These are phyloP conservation scores for Aspergillus piperis DNA, from an alignment of 2,329 filamentous ascomycete genomes.

Conservation along the genomic window DNA sequence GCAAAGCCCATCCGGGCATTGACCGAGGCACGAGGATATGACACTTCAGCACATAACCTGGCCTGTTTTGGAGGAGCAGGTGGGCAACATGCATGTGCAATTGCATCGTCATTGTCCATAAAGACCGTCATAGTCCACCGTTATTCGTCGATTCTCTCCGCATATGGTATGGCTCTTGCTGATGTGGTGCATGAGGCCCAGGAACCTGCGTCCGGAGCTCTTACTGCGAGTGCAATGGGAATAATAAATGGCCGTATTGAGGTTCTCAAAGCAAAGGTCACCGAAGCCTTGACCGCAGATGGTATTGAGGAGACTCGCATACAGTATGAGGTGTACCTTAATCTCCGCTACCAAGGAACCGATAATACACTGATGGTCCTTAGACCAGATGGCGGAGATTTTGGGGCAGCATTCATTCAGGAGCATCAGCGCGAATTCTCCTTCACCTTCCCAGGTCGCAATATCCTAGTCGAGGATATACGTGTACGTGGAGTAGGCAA, in stretches of 20 bases:
- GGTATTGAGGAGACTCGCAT: background rate
- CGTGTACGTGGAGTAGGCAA: slow-evolving; percentile 62
- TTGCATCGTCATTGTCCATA: slow-evolving; percentile 81
- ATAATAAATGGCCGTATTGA: background rate
- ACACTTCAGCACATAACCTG: slow-evolving; percentile 85
- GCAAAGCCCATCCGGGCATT: slow-evolving; percentile 78
- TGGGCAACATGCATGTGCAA: slow-evolving; percentile 89
- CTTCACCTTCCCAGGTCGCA: background rate
- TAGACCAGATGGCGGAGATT: slow-evolving; percentile 74
- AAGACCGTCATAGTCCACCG: slow-evolving; percentile 82
- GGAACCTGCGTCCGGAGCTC: slow-evolving; percentile 34
- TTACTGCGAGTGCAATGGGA: background rate
- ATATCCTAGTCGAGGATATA: slow-evolving; percentile 76
- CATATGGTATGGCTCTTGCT: slow-evolving; percentile 89
- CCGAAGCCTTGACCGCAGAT: slow-evolving; percentile 5
- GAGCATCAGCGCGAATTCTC: slow-evolving; percentile 57
- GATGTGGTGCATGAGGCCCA: slow-evolving; percentile 92
- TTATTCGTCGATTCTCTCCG: slow-evolving; percentile 88
- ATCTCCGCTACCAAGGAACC: slow-evolving; percentile 54
- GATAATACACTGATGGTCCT: slow-evolving; percentile 54
- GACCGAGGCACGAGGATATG: slow-evolving; percentile 89
- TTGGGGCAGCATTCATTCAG: slow-evolving; percentile 36
- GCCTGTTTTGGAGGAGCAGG: slow-evolving; percentile 92
- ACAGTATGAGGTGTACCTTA: slow-evolving; percentile 47
- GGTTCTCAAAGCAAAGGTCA: slow-evolving; percentile 49